Percentiles rank a stretch among this genome's conserved stretches.
Conservation (phyloP, 768 basidiomycete species). For the Russula abietina region DNA sequence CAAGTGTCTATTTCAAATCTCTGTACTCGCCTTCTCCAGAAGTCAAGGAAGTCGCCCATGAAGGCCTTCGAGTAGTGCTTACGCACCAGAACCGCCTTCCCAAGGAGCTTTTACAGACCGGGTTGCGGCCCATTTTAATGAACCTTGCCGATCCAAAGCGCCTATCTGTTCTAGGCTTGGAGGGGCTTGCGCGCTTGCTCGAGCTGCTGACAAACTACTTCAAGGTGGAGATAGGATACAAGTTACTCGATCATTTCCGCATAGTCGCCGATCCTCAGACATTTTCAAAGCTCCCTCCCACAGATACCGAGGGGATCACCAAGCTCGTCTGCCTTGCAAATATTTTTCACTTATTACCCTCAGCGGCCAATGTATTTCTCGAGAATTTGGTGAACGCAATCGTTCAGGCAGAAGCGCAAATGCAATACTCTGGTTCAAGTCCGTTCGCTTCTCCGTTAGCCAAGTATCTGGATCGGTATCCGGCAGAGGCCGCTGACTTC, state of each 20-base stretch:
- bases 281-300: conserved; percentile 71
- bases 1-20: conserved; percentile 96
- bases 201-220: conserved; percentile 97
- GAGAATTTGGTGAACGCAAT: conserved; percentile 80
- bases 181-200: conserved; percentile 88
- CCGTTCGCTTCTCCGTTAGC: conserved; percentile 93
- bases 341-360: conserved; percentile 93
- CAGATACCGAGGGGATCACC: conserved; percentile 85
- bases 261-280: conserved; percentile 85
- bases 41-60: conserved; percentile 93
- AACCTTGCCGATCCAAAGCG: conserved; percentile 96
- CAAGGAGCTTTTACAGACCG: conserved; percentile 91
- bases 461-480: conserved; percentile 87
- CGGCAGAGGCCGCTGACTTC: conserved; percentile 76
- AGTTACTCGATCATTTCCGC: conserved; percentile 93
- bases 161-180: conserved; percentile 83
- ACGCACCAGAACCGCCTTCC: conserved; percentile 87
- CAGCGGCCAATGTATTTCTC: conserved; percentile 88
- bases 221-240: conserved; percentile 98
- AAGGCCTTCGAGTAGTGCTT: conserved; percentile 84
- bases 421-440: conserved; percentile 84
- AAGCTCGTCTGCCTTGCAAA: conserved; percentile 94
- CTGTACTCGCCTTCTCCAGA: conserved; percentile 87
- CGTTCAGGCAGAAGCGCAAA: conserved; percentile 85
- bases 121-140: conserved; percentile 93